phyloP scores from a whole-genome alignment of 106 monocot genomes.

The Acorus gramineus region DNA sequence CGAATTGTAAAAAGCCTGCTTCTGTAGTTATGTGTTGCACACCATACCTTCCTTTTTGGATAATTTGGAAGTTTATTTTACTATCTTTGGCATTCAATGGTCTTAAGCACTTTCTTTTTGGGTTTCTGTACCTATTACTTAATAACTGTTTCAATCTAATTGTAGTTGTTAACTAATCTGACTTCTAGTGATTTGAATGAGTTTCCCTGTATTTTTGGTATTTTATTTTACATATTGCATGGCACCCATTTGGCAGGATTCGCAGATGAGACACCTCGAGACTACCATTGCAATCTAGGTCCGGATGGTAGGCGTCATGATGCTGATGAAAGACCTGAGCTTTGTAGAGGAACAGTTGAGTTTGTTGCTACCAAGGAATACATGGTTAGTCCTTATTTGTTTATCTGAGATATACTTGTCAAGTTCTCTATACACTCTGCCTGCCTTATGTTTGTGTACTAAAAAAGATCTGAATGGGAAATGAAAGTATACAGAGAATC shows the following conservation, averaged over 20 bases:
- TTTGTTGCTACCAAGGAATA: constrained; percentile 99
- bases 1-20: background rate
- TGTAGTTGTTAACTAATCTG: background rate
- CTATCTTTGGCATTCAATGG: background rate
- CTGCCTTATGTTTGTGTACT: too few relatives aligned
- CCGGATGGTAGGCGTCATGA: constrained; percentile 95
- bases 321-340: constrained; percentile 96
- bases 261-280: constrained; percentile 88
- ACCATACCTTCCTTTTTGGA: background rate
- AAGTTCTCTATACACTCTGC: background rate
- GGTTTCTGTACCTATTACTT: too few relatives aligned
- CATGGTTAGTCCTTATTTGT: constrained; percentile 36
- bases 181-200: background rate
- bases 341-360: constrained; percentile 96
- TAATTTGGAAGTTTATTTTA: too few relatives aligned
- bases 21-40: background rate
- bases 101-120: background rate
- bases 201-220: background rate
- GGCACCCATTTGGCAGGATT: constrained; percentile 40
- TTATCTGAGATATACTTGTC: background rate
- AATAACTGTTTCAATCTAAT: background rate
- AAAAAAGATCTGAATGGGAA: too few relatives aligned
- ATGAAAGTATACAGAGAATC: too few relatives aligned
- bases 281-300: constrained; percentile 86
- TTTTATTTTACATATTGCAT: background rate